Evolutionary conservation across 257 asterid genomes (phyloP).

Genomic region (Echium plantagineum): DNA sequence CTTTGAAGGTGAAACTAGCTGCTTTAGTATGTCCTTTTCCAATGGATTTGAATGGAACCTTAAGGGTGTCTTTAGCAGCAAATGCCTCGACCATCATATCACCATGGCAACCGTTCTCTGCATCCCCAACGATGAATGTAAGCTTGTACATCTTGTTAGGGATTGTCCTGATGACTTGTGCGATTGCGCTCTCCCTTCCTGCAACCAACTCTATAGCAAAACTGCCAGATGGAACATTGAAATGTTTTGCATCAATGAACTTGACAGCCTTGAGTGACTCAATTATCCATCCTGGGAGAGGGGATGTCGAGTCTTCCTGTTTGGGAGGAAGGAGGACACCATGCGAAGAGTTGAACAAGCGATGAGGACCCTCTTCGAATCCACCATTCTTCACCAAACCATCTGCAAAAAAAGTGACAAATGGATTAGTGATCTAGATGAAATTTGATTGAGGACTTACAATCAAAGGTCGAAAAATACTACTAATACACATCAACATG

Average conservation of each 20-base stretch:
- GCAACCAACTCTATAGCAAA: slow-evolving; percentile 73
- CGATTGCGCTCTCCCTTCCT: slow-evolving; percentile 73
- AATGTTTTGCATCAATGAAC: slow-evolving; percentile 53
- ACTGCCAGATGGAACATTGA: slow-evolving; percentile 58
- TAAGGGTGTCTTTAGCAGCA: slow-evolving; percentile 39
- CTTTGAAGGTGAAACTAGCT: slow-evolving; percentile 48
- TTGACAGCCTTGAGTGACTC: slow-evolving; percentile 68
- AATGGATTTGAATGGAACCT: slow-evolving; percentile 52
- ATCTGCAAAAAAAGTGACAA: slow-evolving; percentile 27
- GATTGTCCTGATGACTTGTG: slow-evolving; percentile 53
- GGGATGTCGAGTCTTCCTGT: slow-evolving; percentile 57
- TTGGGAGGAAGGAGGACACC: slow-evolving; percentile 83
- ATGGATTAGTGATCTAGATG: background rate
- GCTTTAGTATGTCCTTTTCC: slow-evolving; percentile 42
- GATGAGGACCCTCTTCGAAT: slow-evolving; percentile 79
- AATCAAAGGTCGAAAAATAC: background rate
- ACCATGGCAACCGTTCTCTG: slow-evolving; percentile 69
- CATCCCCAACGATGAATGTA: slow-evolving; percentile 53
- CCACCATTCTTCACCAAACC: slow-evolving; percentile 63
- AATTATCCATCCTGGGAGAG: slow-evolving; percentile 87
- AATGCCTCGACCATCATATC: slow-evolving; percentile 79
- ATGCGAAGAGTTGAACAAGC: slow-evolving; percentile 45
- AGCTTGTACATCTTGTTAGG: slow-evolving; percentile 41
- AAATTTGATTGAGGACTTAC: background rate
- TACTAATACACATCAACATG: too few species aligned